Conservation (phyloP, 2,329 filamentous ascomycete species). For the Cytospora paraplurivora region DNA sequence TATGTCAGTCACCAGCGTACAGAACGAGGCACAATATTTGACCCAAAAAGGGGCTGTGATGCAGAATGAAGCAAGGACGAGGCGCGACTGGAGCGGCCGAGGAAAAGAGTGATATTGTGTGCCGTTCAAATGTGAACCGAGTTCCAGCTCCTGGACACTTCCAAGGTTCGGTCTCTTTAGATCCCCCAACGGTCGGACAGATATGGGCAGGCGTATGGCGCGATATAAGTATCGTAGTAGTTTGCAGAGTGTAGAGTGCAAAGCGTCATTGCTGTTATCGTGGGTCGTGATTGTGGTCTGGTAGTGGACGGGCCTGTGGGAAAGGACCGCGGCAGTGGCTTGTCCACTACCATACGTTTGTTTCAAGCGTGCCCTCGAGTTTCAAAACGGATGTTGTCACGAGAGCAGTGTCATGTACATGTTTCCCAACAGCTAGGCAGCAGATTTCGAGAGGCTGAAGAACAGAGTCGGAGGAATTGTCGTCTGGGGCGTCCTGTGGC, state of each 20-base stretch:
- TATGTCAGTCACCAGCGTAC: constrained; percentile 34
- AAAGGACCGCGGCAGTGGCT: constrained; percentile 20
- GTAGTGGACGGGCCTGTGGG: constrained; percentile 16
- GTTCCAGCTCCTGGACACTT: constrained; percentile 7
- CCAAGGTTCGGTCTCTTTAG: constrained; percentile 2
- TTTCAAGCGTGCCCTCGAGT: constrained; percentile 24
- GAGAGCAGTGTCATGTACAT: constrained; percentile 17
- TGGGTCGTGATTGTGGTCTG: constrained; percentile 19
- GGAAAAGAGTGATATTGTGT: constrained; percentile 14
- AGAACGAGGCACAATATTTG: constrained; percentile 24
- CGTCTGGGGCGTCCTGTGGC: constrained; percentile 19
- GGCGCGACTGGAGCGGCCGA: constrained; percentile 19
- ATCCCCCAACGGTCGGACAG: constrained; percentile 17
- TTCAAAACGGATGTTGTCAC: constrained; percentile 25
- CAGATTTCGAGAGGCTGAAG: constrained; percentile 23
- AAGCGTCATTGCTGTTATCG: constrained; percentile 11
- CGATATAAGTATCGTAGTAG: constrained; percentile 17
- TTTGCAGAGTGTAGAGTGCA: constrained; percentile 8
- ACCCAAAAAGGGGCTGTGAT: constrained; percentile 22
- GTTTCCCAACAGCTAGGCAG: constrained; percentile 21
- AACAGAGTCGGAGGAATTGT: constrained; percentile 17
- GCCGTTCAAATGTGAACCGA: constrained; percentile 20
- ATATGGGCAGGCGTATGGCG: constrained; percentile 9
- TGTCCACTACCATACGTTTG: constrained; percentile 13
- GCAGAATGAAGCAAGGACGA: constrained; percentile 18